phyloP scores from a whole-genome alignment of 1,284 basidiomycete genomes.

The Cutaneotrichosporon sp. region DNA sequence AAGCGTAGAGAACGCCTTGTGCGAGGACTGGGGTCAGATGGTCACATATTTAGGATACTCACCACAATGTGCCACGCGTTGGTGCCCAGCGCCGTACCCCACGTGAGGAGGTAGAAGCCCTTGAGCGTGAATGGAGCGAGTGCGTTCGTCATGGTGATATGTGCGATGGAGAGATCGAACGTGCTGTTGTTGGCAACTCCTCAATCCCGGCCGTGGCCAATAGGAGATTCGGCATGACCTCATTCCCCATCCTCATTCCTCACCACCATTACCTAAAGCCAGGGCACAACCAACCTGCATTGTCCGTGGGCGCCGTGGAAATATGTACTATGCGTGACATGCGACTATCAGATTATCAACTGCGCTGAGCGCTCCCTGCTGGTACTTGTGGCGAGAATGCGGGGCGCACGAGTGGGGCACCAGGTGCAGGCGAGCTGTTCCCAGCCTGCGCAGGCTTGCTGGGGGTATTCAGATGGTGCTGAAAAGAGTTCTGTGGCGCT shows the following conservation, averaged over 20 bases:
- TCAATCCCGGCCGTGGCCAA: neutral
- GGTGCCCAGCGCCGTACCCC: slow-evolving; percentile 50
- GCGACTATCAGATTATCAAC: neutral
- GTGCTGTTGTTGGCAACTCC: neutral
- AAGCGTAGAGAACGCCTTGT: slow-evolving; percentile 37
- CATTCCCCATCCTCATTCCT: neutral
- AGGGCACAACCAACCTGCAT: neutral
- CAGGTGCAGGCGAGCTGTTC: neutral
- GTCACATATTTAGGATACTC: slow-evolving; percentile 17
- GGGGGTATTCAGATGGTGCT: slow-evolving; percentile 16
- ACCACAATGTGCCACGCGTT: slow-evolving; percentile 50
- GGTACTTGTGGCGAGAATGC: slow-evolving; percentile 17
- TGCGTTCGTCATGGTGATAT: slow-evolving; percentile 33
- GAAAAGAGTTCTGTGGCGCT: slow-evolving; percentile 25
- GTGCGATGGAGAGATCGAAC: neutral
- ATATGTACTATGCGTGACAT: slow-evolving; percentile 2
- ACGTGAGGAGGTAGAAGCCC: slow-evolving; percentile 53
- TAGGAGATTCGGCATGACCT: neutral
- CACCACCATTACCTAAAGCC: neutral
- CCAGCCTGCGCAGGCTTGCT: neutral
- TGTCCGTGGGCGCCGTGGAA: neutral
- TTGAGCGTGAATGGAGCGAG: slow-evolving; percentile 52
- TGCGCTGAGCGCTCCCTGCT: slow-evolving; percentile 12
- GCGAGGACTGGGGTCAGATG: slow-evolving; percentile 28
- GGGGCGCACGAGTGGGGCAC: slow-evolving; percentile 7